A percentile compares a stretch with the other conserved stretches of the same genome.
Evolutionary conservation across 2,329 filamentous ascomycete genomes (phyloP).

Genomic region (Pseudocercospora macadamiae): DNA sequence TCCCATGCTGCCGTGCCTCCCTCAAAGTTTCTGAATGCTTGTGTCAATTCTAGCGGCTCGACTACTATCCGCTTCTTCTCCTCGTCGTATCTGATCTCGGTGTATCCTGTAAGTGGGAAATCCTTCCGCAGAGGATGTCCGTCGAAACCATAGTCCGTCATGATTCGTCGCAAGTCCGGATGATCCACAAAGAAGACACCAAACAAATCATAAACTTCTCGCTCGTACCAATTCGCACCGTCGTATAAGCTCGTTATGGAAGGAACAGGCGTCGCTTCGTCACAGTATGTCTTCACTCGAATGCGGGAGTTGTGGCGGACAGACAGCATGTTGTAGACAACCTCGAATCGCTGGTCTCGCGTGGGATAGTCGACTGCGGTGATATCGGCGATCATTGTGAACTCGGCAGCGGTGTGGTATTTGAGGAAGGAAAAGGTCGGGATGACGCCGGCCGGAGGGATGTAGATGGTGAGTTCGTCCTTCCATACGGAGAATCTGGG

Average conservation of each 20-base stretch:
- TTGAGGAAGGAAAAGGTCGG: conserved; percentile 95
- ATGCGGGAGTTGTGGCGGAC: conserved; percentile 96
- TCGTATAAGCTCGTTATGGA: conserved; percentile 85
- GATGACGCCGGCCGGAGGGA: conserved; percentile 82
- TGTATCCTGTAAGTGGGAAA: conserved; percentile 97
- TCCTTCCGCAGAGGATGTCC: conserved; percentile 97
- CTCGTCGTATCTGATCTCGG: conserved; percentile 96
- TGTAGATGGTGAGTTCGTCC: conserved; percentile 80
- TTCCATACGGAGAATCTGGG: conserved; percentile 94
- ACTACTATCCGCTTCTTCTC: conserved; percentile 99
- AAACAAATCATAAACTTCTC: conserved; percentile 96
- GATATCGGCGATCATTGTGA: conserved; percentile 88
- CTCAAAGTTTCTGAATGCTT: conserved; percentile 98
- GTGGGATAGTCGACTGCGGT: conserved; percentile 96
- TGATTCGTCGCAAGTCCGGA: conserved; percentile 93
- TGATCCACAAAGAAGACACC: conserved; percentile 96
- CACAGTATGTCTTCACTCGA: conserved; percentile 97
- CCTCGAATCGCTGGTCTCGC: conserved; percentile 91
- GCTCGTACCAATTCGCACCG: conserved; percentile 98
- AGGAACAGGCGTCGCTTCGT: conserved; percentile 91
- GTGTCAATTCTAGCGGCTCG: conserved; percentile 94
- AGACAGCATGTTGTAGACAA: conserved; percentile 96
- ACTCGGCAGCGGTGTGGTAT: conserved; percentile 96
- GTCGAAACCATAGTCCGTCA: conserved; percentile 99
- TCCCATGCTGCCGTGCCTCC: conserved; percentile 65